Percentiles rank a stretch among this genome's conserved stretches.
These are phyloP conservation scores for Pseudopithomyces chartarum DNA, from an alignment of 2,329 filamentous ascomycete species.

Conservation along the genomic window DNA sequence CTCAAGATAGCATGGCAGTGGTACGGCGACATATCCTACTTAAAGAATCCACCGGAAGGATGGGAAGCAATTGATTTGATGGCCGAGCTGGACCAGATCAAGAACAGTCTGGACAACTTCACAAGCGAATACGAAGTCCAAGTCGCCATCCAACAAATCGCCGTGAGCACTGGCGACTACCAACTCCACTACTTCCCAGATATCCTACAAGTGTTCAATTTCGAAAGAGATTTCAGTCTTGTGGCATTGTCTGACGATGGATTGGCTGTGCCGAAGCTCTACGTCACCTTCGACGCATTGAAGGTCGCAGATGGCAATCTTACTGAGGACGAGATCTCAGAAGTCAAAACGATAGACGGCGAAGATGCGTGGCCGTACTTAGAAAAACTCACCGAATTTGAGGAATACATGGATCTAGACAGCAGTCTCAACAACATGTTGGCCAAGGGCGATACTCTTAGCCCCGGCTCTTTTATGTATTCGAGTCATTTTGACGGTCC, in stretches of 20 bases:
- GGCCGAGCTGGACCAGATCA: constrained; percentile 39
- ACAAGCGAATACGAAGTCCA: constrained; percentile 46
- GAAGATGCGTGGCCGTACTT: constrained; percentile 30
- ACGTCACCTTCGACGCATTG: constrained; percentile 13
- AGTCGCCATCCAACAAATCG: constrained; percentile 33
- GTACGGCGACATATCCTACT: constrained; percentile 42
- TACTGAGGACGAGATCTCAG: constrained; percentile 27
- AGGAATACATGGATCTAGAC: constrained; percentile 30
- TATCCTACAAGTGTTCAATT: constrained; percentile 33
- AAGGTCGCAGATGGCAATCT: constrained; percentile 22
- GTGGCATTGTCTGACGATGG: constrained; percentile 39
- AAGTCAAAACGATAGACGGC: constrained; percentile 32
- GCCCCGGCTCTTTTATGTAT: constrained; percentile 20
- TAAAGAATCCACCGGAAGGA: constrained; percentile 39
- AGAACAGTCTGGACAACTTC: constrained; percentile 31
- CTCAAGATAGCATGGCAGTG: constrained; percentile 39
- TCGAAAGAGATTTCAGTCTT: constrained; percentile 20
- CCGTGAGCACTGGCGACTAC: constrained; percentile 28
- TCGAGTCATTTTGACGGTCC: constrained; percentile 27
- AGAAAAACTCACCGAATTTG: constrained; percentile 16
- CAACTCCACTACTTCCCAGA: constrained; percentile 35
- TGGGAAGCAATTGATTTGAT: constrained; percentile 42
- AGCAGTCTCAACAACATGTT: constrained; percentile 28
- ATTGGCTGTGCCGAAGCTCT: constrained; percentile 40
- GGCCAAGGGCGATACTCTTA: constrained; percentile 27